phyloP scores from a whole-genome alignment of 257 asterid genomes.

The Solanum sejunctum region DNA sequence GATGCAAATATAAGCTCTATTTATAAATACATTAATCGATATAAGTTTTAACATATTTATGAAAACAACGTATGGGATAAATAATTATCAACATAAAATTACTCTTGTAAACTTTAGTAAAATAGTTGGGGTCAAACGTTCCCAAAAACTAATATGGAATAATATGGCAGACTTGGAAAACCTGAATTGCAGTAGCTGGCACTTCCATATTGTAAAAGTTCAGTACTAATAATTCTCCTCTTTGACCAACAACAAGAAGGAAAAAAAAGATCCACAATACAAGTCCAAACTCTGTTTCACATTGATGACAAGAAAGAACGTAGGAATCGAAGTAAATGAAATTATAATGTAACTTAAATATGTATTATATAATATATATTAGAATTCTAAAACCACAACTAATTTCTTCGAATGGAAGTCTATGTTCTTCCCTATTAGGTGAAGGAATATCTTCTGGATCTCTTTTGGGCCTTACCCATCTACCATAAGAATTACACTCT shows the following conservation, averaged over 20 bases:
- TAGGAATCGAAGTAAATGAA: not conserved
- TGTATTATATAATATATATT: not conserved
- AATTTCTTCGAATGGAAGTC: not conserved
- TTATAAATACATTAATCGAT: not conserved
- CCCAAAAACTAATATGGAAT: not conserved
- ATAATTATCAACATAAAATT: too few relatives aligned
- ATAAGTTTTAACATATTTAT: too few relatives aligned
- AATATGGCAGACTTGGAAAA: too few relatives aligned
- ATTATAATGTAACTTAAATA: not conserved
- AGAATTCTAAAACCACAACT: not conserved
- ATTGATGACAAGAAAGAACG: not conserved
- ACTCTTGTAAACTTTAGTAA: too few relatives aligned
- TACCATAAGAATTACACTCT: slow-evolving; percentile 39
- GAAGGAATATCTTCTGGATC: slow-evolving; percentile 60
- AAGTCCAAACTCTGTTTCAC: not conserved
- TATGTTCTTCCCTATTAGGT: slow-evolving; percentile 17
- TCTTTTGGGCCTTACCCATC: slow-evolving; percentile 71
- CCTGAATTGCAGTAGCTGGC: too few relatives aligned
- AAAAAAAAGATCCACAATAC: not conserved
- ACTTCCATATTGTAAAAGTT: too few relatives aligned
- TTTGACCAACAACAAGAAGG: not conserved
- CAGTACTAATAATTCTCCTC: not conserved
- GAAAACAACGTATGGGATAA: too few relatives aligned
- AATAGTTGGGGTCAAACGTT: not conserved
- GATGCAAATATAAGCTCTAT: not conserved